These are phyloP conservation scores for Candida glucosophila DNA, from an alignment of 1,139 yeast genomes.

Conservation along the genomic window DNA sequence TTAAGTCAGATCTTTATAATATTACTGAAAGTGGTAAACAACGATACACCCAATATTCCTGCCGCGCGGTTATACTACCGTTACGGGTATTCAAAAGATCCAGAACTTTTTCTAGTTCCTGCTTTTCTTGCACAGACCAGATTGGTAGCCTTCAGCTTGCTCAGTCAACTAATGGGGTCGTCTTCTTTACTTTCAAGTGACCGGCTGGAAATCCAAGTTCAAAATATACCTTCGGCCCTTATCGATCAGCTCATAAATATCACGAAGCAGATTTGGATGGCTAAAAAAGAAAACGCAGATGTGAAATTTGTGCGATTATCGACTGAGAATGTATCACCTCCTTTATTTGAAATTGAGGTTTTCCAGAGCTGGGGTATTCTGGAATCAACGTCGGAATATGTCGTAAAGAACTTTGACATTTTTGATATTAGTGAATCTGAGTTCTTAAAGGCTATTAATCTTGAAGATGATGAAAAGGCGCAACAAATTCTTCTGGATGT, in stretches of 20 bases:
- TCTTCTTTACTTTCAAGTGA: constrained; percentile 3
- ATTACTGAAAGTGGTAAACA: constrained; percentile 28
- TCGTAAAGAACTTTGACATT: constrained; percentile 22
- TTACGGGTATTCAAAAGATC: constrained; percentile 12
- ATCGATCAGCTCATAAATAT: constrained; percentile 30
- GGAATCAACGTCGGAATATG: constrained; percentile 29
- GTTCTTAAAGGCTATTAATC: constrained; percentile 18
- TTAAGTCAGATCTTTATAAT: constrained; percentile 33
- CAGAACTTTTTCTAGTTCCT: constrained; percentile 14
- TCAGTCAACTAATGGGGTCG: constrained; percentile 18
- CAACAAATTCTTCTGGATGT: constrained; percentile 11
- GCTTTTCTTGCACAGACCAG: constrained; percentile 35
- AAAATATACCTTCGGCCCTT: constrained; percentile 18
- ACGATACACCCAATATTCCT: constrained; percentile 17
- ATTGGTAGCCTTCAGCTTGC: constrained; percentile 26
- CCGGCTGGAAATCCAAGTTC: constrained; percentile 4
- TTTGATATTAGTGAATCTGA: constrained; percentile 10
- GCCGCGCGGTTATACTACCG: constrained; percentile 18
- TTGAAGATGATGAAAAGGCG: constrained; percentile 14
- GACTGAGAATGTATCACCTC: constrained; percentile 42
- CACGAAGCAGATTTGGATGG: constrained; percentile 21
- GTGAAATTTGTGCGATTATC: constrained; percentile 34
- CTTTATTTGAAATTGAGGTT: constrained; percentile 41
- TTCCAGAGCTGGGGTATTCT: constrained; percentile 38
- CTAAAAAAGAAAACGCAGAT: constrained; percentile 16